Evolutionary conservation across 2,329 filamentous ascomycete species (phyloP).

Genomic region (Hypoxylon sp.): DNA sequence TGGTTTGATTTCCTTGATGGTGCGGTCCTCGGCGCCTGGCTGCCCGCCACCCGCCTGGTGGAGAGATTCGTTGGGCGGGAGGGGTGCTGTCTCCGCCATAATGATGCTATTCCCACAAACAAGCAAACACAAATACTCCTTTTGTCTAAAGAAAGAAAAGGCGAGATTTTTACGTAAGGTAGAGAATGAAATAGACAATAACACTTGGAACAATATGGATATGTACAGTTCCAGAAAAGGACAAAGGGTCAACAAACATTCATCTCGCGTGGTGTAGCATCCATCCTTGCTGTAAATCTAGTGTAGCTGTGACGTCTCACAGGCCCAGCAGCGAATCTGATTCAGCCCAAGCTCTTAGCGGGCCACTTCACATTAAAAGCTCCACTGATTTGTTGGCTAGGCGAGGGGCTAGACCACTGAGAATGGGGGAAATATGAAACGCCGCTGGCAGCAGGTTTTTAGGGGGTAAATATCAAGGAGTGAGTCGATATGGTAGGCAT

Average conservation of each 20-base stretch:
- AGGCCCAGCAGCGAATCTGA: conserved; percentile 31
- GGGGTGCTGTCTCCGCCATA: conserved; percentile 47
- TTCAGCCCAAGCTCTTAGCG: conserved; percentile 39
- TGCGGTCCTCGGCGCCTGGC: conserved; percentile 57
- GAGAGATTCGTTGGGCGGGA: conserved; percentile 50
- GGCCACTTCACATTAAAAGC: conserved; percentile 26
- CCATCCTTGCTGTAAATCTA: conserved; percentile 20
- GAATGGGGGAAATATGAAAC: conserved; percentile 33
- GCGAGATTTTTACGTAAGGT: background rate
- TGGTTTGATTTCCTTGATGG: conserved; percentile 58
- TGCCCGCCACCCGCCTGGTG: conserved; percentile 64
- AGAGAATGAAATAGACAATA: background rate
- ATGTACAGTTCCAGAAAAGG: conserved; percentile 20
- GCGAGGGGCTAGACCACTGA: conserved; percentile 28
- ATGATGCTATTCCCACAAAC: conserved; percentile 8
- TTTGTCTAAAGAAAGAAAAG: background rate
- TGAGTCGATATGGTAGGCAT: conserved; percentile 1
- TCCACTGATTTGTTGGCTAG: conserved; percentile 38
- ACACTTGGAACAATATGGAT: conserved; percentile 11
- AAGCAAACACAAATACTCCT: background rate
- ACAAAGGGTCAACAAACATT: conserved; percentile 27
- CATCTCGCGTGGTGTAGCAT: conserved; percentile 16
- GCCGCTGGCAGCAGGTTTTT: conserved; percentile 37
- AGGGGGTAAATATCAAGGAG: conserved; percentile 5
- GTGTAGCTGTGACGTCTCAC: conserved; percentile 41